Percentiles rank a stretch among this genome's conserved stretches.
Conservation (phyloP, 345 rosid genomes). For the Aurinia saxatilis region DNA sequence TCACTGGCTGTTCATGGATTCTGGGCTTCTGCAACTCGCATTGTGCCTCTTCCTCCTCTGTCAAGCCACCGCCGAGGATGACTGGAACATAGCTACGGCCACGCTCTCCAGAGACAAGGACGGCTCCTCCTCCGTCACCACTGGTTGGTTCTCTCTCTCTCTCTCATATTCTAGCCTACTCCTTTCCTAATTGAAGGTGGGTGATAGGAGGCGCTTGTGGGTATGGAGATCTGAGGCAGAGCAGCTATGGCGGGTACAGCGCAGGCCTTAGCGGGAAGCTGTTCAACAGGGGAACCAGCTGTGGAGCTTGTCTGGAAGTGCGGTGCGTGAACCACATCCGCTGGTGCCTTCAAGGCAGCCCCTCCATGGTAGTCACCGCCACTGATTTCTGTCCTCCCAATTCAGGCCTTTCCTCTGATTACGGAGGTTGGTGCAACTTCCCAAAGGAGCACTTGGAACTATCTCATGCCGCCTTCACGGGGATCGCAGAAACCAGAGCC, state of each 20-base stretch:
- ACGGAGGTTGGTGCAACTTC: constrained; percentile 93
- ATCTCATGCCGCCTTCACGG: constrained; percentile 81
- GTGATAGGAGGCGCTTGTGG: constrained; percentile 90
- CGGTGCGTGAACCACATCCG: constrained; percentile 82
- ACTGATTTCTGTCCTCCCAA: constrained; percentile 96
- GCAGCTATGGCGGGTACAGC: constrained; percentile 61
- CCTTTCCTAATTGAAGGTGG: constrained; percentile 10
- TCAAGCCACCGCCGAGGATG: constrained; percentile 33
- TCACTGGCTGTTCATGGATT: constrained; percentile 20
- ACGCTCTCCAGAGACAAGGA: constrained; percentile 57
- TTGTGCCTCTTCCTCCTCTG: constrained; percentile 11
- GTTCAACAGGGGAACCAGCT: constrained; percentile 74
- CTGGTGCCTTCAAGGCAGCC: constrained; percentile 87
- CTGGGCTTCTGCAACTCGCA: constrained; percentile 13
- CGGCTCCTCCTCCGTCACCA: constrained; percentile 48
- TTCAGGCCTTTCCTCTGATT: constrained; percentile 68
- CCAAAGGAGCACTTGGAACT: constrained; percentile 87
- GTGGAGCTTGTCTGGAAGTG: constrained; percentile 86
- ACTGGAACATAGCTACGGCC: constrained; percentile 85
- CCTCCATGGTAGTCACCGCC: constrained; percentile 72
- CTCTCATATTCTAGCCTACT: neutral
- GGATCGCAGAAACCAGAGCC: constrained; percentile 62
- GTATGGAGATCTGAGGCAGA: constrained; percentile 68
- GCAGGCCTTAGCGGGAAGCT: constrained; percentile 76
- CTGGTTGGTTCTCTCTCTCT: constrained; percentile 36